Percentiles rank a stretch among this genome's conserved stretches.
These are phyloP conservation scores for Zymoseptoria crescenta DNA, from an alignment of 2,329 filamentous ascomycete species.

Conservation along the genomic window DNA sequence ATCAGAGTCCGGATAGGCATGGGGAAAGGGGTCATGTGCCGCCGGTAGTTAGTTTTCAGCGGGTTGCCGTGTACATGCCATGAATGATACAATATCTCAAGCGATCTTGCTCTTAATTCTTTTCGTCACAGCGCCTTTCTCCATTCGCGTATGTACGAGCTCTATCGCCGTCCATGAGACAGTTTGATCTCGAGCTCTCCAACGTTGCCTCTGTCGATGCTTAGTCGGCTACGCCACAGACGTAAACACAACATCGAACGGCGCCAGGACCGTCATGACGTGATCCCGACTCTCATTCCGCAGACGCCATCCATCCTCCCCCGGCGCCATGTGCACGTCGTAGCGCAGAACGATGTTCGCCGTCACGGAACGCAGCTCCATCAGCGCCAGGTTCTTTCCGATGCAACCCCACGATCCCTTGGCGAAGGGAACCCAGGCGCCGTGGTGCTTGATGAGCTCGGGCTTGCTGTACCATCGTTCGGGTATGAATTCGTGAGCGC, in stretches of 20 bases:
- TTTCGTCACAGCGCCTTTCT: no score
- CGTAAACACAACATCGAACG: constrained; percentile 16
- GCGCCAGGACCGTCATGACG: constrained; percentile 25
- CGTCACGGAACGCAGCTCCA: constrained; percentile 31
- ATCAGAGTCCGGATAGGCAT: neutral
- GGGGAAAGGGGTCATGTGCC: neutral
- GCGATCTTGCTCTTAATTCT: neutral
- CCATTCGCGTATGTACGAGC: no score
- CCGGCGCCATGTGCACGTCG: constrained; percentile 31
- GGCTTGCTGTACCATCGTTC: constrained; percentile 32
- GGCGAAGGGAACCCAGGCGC: constrained; percentile 31
- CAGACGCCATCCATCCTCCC: constrained; percentile 27
- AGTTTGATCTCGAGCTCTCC: no score
- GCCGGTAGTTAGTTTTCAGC: neutral
- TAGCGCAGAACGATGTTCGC: constrained; percentile 29
- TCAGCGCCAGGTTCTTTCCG: constrained; percentile 31
- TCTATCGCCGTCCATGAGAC: no score
- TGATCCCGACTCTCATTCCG: constrained; percentile 27
- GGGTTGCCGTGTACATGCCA: neutral
- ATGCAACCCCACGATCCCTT: constrained; percentile 31
- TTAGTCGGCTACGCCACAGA: neutral
- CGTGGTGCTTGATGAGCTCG: constrained; percentile 29
- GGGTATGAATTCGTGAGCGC: constrained; percentile 27
- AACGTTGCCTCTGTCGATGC: no score
- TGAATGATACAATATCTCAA: neutral